phyloP scores from a whole-genome alignment of 148 eudicot species.

The Rhododendron henanense region DNA sequence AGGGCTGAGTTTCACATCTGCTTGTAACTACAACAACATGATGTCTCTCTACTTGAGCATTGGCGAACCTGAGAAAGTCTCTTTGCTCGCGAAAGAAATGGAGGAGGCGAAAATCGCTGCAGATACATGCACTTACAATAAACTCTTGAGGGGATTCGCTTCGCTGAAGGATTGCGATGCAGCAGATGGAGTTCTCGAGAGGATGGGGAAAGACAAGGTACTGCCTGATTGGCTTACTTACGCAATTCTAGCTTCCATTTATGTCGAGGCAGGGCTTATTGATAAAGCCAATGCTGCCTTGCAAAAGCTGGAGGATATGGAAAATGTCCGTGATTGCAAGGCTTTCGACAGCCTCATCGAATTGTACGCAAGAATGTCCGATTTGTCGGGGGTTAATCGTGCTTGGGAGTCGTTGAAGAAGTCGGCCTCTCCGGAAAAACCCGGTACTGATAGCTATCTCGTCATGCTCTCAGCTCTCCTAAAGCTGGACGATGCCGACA shows the following conservation, averaged over 20 bases:
- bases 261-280: constrained; percentile 29
- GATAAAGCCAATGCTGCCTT: constrained; percentile 37
- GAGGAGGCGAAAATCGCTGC: constrained; percentile 22
- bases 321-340: constrained; percentile 19
- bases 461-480: constrained; percentile 39
- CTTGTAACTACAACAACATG: constrained; percentile 43
- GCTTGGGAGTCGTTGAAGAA: constrained; percentile 49
- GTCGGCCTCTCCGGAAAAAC: constrained; percentile 15
- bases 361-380: constrained; percentile 24
- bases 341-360: constrained; percentile 30
- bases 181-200: constrained; percentile 38
- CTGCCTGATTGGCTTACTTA: constrained; percentile 34
- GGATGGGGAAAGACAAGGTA: constrained; percentile 27
- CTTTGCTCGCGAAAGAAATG: constrained; percentile 37
- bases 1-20: constrained; percentile 18
- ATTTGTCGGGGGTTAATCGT: constrained; percentile 33
- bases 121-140: constrained; percentile 32
- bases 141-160: constrained; percentile 37
- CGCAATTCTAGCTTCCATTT: constrained; percentile 43
- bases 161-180: constrained; percentile 37
- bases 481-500: constrained; percentile 30
- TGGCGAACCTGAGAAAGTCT: constrained; percentile 40
- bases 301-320: constrained; percentile 24
- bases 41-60: constrained; percentile 31
- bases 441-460: constrained; percentile 37